Conservation (phyloP, 2,329 filamentous ascomycete genomes). For the Talaromyces piceae region DNA sequence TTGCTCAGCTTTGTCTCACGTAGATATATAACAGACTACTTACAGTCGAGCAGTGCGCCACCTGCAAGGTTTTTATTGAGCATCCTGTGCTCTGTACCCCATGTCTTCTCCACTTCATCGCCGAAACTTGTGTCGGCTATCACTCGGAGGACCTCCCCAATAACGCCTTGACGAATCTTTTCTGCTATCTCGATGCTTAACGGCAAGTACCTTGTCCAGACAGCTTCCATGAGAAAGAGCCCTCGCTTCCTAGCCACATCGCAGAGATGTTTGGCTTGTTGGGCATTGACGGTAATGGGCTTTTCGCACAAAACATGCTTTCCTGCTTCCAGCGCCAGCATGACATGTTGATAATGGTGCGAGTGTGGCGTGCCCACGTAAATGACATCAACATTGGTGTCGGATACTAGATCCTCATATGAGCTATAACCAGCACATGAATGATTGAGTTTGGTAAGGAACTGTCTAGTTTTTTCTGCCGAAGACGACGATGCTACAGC, state of each 20-base stretch:
- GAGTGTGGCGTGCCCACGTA: constrained; percentile 88
- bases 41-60: constrained; percentile 67
- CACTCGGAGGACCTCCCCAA: constrained; percentile 52
- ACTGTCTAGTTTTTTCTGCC: constrained; percentile 59
- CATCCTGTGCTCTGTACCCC: constrained; percentile 63
- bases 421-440: constrained; percentile 67
- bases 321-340: constrained; percentile 72
- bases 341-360: constrained; percentile 85
- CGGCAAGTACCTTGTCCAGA: constrained; percentile 86
- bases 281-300: constrained; percentile 74
- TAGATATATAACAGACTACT: constrained; percentile 13
- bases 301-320: constrained; percentile 91
- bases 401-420: constrained; percentile 72
- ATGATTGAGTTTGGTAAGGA: constrained; percentile 64
- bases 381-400: constrained; percentile 72
- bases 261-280: constrained; percentile 65
- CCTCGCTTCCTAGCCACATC: constrained; percentile 65
- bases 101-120: constrained; percentile 53
- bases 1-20: neutral
- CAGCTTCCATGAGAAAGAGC: constrained; percentile 75
- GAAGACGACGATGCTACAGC: constrained; percentile 76
- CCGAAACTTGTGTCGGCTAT: constrained; percentile 57
- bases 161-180: constrained; percentile 50
- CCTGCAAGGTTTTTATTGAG: constrained; percentile 79
- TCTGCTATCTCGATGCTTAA: constrained; percentile 61